Percentiles rank a stretch among this genome's conserved stretches.
Evolutionary conservation across 495 filamentous ascomycete genomes (phyloP).

Genomic region (Aspergillus indologenus): DNA sequence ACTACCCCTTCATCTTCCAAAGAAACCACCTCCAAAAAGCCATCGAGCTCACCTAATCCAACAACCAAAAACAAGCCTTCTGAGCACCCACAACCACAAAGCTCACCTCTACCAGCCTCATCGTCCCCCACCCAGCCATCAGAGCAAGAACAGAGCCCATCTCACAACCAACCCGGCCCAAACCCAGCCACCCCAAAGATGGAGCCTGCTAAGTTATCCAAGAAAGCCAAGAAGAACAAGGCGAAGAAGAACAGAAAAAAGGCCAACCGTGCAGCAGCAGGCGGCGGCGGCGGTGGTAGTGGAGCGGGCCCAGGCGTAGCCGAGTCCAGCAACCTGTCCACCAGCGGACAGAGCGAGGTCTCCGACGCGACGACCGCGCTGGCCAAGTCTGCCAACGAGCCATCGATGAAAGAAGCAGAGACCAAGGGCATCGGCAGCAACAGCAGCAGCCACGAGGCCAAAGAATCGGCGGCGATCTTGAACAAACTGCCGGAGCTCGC

Average conservation of each 20-base stretch:
- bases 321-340: neutral
- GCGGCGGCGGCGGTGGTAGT: neutral
- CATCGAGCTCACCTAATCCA: too few species aligned
- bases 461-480: neutral
- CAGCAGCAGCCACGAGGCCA: neutral
- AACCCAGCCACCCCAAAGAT: neutral
- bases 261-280: neutral
- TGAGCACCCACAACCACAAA: too few species aligned
- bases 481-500: neutral
- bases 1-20: too few species aligned
- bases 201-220: neutral
- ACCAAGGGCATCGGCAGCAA: neutral
- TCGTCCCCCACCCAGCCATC: too few species aligned
- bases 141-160: too few species aligned
- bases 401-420: neutral
- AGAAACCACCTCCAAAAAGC: too few species aligned
- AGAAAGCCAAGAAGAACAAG: slow-evolving; percentile 2
- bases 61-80: too few species aligned
- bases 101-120: too few species aligned
- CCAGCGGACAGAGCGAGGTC: neutral
- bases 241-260: slow-evolving; percentile 6
- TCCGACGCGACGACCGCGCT: neutral
- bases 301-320: neutral
- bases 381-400: neutral
- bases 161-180: too few species aligned